phyloP scores from a whole-genome alignment of 768 basidiomycete species.

The Lactarius quietus region DNA sequence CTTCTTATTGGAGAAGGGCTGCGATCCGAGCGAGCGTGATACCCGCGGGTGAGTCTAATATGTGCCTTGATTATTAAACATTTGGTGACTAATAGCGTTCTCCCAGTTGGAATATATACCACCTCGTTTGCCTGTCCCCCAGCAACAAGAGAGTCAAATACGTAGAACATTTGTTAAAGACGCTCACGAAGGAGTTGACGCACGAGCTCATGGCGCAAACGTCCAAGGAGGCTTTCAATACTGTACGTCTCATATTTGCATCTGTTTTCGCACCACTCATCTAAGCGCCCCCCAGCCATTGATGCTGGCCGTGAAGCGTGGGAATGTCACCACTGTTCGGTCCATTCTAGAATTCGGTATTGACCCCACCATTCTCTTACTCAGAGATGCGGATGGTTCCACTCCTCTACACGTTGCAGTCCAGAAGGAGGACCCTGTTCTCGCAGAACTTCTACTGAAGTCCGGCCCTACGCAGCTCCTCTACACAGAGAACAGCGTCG shows the following conservation, averaged over 20 bases:
- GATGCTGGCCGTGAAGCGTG: constrained; percentile 47
- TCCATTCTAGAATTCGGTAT: constrained; percentile 40
- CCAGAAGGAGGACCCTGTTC: constrained; percentile 33
- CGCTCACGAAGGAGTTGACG: constrained; percentile 49
- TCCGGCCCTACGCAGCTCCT: constrained; percentile 40
- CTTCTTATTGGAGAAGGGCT: constrained; percentile 46
- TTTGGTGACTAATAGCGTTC: not conserved
- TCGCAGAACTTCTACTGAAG: constrained; percentile 39
- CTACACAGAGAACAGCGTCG: constrained; percentile 44
- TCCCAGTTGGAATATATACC: constrained; percentile 55
- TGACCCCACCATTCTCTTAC: constrained; percentile 34
- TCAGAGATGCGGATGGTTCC: constrained; percentile 46
- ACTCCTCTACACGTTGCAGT: constrained; percentile 51
- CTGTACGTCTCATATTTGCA: constrained; percentile 35
- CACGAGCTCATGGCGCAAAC: constrained; percentile 44
- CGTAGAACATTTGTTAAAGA: constrained; percentile 44
- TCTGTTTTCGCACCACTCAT: not conserved
- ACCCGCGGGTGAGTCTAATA: constrained; percentile 40
- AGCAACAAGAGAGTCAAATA: constrained; percentile 29
- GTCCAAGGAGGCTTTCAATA: constrained; percentile 45
- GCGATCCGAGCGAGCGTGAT: constrained; percentile 45
- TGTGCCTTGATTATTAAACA: not conserved
- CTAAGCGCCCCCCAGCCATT: constrained; percentile 43
- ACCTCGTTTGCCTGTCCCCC: constrained; percentile 39
- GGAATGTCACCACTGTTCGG: constrained; percentile 31